Conservation (phyloP, 1,284 basidiomycete genomes). For the Erythrobasidium hasegawianum region DNA sequence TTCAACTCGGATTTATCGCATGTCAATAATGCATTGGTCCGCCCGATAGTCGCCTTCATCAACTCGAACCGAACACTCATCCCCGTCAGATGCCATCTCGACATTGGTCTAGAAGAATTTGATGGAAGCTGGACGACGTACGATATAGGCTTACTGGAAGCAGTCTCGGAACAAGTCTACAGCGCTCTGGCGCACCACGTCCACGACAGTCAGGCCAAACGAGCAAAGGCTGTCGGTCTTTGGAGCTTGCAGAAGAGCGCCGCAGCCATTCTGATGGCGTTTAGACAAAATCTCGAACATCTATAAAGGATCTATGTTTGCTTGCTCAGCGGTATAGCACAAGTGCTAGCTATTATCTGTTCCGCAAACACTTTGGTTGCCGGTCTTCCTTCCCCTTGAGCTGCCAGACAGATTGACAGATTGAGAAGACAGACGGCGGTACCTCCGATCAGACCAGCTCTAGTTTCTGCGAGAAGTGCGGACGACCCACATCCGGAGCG, state of each 20-base stretch:
- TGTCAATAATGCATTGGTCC: slow-evolving; percentile 86
- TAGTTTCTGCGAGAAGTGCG: too few species aligned
- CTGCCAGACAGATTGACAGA: too few species aligned
- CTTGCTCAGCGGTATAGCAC: too few species aligned
- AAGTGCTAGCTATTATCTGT: too few species aligned
- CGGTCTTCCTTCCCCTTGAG: too few species aligned
- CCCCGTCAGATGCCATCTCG: slow-evolving; percentile 81
- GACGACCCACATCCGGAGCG: too few species aligned
- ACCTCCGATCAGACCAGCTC: too few species aligned
- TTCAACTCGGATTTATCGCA: slow-evolving; percentile 84
- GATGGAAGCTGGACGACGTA: slow-evolving; percentile 75
- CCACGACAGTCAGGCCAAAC: slow-evolving; percentile 76
- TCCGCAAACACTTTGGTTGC: too few species aligned
- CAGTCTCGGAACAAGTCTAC: slow-evolving; percentile 75
- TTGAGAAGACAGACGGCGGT: too few species aligned
- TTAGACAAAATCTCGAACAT: slow-evolving; percentile 33
- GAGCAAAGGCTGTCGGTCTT: slow-evolving; percentile 77
- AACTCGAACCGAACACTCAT: slow-evolving; percentile 91
- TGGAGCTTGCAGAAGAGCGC: slow-evolving; percentile 75
- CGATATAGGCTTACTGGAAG: slow-evolving; percentile 66
- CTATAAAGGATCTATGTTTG: too few species aligned
- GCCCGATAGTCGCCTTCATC: slow-evolving; percentile 98
- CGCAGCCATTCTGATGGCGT: slow-evolving; percentile 56
- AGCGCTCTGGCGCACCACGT: slow-evolving; percentile 86
- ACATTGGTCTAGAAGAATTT: slow-evolving; percentile 72